phyloP scores from a whole-genome alignment of 164 flowering plant species.

The Echeveria elegans region DNA sequence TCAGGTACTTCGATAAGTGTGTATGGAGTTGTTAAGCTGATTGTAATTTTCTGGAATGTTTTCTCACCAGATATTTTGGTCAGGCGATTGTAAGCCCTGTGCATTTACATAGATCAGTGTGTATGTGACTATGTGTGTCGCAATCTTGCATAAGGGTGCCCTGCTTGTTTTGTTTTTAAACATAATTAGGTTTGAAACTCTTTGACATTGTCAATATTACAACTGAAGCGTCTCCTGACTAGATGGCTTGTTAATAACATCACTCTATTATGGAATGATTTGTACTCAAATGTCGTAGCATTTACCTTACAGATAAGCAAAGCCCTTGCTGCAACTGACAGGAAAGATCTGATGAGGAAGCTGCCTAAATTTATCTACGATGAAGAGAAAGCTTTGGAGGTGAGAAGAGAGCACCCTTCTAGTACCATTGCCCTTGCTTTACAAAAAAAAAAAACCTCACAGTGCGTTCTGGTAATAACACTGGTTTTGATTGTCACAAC shows the following conservation, averaged over 20 bases:
- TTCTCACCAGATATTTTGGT: no score
- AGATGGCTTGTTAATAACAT: no score
- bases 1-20: constrained; percentile 11
- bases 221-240: neutral
- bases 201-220: no score
- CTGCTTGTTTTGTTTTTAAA: neutral
- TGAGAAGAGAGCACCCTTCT: neutral
- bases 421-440: neutral
- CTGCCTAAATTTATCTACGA: constrained; percentile 3
- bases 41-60: no score
- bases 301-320: constrained; percentile 15
- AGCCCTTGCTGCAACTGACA: constrained; percentile 18
- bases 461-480: neutral
- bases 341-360: constrained; percentile 15
- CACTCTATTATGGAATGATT: neutral
- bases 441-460: no score
- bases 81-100: neutral
- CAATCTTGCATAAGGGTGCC: no score
- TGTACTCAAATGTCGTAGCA: neutral
- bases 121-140: no score
- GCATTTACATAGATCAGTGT: no score
- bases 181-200: no score
- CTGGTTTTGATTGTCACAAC: neutral
- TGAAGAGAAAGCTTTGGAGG: constrained; percentile 10
- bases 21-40: neutral